phyloP scores from a whole-genome alignment of 2,329 filamentous ascomycete species.

The Penicillium sp. region DNA sequence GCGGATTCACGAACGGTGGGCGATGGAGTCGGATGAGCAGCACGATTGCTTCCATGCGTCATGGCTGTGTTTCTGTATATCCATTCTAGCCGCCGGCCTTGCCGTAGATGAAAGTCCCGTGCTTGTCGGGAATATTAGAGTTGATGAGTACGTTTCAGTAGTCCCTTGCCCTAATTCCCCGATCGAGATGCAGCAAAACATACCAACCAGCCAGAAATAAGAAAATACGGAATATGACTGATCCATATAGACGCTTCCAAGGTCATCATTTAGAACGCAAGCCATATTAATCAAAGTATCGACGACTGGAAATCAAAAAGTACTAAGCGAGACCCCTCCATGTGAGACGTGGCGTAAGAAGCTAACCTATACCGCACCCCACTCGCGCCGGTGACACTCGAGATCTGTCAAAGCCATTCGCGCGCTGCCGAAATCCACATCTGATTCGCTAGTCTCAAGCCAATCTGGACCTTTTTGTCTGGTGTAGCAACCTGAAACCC shows the following conservation, averaged over 20 bases:
- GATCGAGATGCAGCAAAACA: too few species aligned
- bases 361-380: slow-evolving; percentile 17
- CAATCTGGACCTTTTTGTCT: background rate
- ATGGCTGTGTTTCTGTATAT: background rate
- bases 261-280: too few species aligned
- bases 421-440: slow-evolving; percentile 5
- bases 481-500: slow-evolving; percentile 12
- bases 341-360: slow-evolving; percentile 26
- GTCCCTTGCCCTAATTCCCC: background rate
- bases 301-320: background rate
- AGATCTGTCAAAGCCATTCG: slow-evolving; percentile 13
- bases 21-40: background rate
- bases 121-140: background rate
- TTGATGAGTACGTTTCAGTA: slow-evolving; percentile 1
- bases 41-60: background rate
- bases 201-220: too few species aligned
- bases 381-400: slow-evolving; percentile 7
- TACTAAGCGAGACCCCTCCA: slow-evolving; percentile 11
- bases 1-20: slow-evolving; percentile 9
- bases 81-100: background rate
- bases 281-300: background rate
- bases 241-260: too few species aligned
- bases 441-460: slow-evolving; percentile 8
- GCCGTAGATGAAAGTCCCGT: background rate
- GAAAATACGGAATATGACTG: too few species aligned